Percentiles rank a stretch among this genome's conserved stretches.
Conservation (phyloP, 441 rosid genomes). For the Arabidopsis lyrata region DNA sequence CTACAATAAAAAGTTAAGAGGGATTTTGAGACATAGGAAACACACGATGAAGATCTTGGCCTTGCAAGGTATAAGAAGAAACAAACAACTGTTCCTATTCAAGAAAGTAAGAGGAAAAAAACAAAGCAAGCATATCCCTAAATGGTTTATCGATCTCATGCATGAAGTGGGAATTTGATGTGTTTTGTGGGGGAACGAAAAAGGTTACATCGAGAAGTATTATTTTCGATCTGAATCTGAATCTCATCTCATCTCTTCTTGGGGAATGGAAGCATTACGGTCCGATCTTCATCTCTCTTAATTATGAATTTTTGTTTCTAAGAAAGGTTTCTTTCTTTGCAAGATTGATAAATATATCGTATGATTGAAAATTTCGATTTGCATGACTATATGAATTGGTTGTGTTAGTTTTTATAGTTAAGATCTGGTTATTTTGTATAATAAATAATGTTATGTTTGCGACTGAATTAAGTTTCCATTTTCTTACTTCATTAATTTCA, state of each 20-base stretch:
- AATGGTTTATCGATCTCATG: constrained; percentile 4
- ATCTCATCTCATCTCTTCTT: not conserved
- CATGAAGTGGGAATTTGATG: not conserved
- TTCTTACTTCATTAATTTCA: not conserved
- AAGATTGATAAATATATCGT: not conserved
- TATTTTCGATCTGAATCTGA: constrained; percentile 17
- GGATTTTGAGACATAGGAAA: not conserved
- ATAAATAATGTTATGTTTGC: not conserved
- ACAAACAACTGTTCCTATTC: constrained; percentile 1
- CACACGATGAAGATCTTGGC: not conserved
- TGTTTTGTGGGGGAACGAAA: too few species aligned
- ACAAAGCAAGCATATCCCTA: not conserved
- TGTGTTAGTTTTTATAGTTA: not conserved
- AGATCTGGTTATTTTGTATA: not conserved
- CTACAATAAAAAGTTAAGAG: not conserved
- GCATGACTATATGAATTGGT: constrained; percentile 8
- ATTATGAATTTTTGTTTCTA: not conserved
- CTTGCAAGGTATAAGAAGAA: not conserved
- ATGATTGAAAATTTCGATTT: not conserved
- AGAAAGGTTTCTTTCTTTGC: not conserved
- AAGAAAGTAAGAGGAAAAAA: not conserved
- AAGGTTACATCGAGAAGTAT: not conserved
- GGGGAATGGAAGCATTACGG: constrained; percentile 42
- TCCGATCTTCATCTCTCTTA: constrained; percentile 34
- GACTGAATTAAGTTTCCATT: not conserved